phyloP scores from a whole-genome alignment of 139 green algal genomes.

The Tetratostichococcus sp. region DNA sequence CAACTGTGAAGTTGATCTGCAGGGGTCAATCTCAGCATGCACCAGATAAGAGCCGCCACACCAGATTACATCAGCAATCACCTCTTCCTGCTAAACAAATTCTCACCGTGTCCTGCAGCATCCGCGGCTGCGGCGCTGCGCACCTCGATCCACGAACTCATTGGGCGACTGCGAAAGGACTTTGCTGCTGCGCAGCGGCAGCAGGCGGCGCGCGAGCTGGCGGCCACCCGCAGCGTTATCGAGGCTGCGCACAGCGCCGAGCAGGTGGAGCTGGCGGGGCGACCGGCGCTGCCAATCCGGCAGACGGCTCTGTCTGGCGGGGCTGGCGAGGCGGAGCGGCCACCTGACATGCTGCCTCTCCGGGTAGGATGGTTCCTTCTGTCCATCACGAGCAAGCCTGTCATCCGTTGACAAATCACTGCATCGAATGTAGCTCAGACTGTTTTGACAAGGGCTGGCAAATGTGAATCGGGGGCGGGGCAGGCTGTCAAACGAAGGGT shows the following conservation, averaged over 20 bases:
- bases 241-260: neutral
- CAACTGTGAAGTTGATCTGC: too few species aligned
- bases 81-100: too few species aligned
- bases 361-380: neutral
- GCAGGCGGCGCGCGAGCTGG: neutral
- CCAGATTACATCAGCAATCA: too few species aligned
- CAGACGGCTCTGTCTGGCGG: too few species aligned
- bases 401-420: too few species aligned
- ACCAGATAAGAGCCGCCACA: too few species aligned
- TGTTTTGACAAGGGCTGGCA: too few species aligned
- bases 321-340: neutral
- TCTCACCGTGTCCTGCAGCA: neutral
- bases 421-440: too few species aligned
- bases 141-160: neutral
- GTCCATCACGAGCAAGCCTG: too few species aligned
- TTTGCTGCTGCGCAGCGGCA: neutral
- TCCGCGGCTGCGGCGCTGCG: neutral
- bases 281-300: neutral
- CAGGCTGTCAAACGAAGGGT: too few species aligned
- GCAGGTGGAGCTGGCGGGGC: neutral
- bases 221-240: slow-evolving; percentile 2
- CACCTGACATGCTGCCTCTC: neutral
- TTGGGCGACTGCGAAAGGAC: neutral
- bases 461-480: too few species aligned
- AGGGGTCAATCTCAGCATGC: too few species aligned